phyloP scores from a whole-genome alignment of 768 basidiomycete species.

The Lentinula detonsa region DNA sequence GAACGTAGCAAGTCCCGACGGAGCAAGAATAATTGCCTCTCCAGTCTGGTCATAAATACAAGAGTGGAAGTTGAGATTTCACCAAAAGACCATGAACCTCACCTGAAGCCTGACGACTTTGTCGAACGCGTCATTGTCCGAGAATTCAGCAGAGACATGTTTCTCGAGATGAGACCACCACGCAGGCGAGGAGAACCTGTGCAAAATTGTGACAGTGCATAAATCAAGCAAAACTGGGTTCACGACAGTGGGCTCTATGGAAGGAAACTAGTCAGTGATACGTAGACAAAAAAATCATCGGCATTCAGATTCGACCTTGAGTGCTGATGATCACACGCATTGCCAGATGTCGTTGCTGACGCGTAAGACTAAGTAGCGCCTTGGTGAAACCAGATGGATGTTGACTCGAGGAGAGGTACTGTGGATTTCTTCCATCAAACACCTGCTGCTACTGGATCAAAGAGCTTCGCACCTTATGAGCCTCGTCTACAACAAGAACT shows the following conservation, averaged over 20 bases:
- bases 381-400: constrained; percentile 49
- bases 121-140: constrained; percentile 55
- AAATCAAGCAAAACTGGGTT: constrained; percentile 63
- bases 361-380: constrained; percentile 49
- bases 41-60: constrained; percentile 45
- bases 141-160: constrained; percentile 62
- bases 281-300: neutral
- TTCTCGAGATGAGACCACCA: constrained; percentile 70
- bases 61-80: neutral
- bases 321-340: constrained; percentile 74
- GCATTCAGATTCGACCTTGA: constrained; percentile 40
- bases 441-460: too few relatives aligned
- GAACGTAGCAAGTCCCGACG: constrained; percentile 50
- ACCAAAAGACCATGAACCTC: constrained; percentile 4
- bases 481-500: constrained; percentile 68
- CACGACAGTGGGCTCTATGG: constrained; percentile 59
- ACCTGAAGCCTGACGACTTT: constrained; percentile 63
- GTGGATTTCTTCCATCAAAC: neutral
- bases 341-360: constrained; percentile 66
- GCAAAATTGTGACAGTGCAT: constrained; percentile 59
- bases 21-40: constrained; percentile 62
- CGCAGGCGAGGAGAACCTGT: constrained; percentile 69
- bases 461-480: constrained; percentile 50
- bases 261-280: neutral
- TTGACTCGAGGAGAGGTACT: constrained; percentile 54